Evolutionary conservation across 1,284 basidiomycete species (phyloP).

Genomic region (Ustilago curta): DNA sequence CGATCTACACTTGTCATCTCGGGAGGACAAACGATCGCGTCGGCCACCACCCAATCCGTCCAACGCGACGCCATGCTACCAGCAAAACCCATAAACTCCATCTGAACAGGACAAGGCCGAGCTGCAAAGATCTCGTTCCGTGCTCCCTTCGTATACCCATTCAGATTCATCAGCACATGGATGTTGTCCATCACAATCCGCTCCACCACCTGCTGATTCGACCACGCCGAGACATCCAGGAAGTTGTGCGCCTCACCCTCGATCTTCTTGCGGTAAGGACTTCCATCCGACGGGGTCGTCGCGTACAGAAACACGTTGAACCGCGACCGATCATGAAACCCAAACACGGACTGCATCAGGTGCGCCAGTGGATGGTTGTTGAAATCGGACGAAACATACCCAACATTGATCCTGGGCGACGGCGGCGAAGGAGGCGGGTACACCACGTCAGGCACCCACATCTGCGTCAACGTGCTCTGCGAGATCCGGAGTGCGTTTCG

Average conservation of each 20-base stretch:
- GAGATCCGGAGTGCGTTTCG: conserved; percentile 75
- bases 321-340: conserved; percentile 72
- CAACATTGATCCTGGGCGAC: conserved; percentile 73
- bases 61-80: conserved; percentile 75
- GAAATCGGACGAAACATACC: conserved; percentile 76
- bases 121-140: conserved; percentile 77
- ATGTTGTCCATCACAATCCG: conserved; percentile 73
- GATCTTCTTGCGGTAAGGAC: conserved; percentile 74
- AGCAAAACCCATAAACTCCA: conserved; percentile 73
- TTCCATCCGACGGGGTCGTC: conserved; percentile 74
- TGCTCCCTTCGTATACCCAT: conserved; percentile 78
- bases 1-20: conserved; percentile 71
- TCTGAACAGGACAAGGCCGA: conserved; percentile 75
- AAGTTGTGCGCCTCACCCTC: conserved; percentile 73
- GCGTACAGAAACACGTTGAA: conserved; percentile 75
- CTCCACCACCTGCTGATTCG: conserved; percentile 72
- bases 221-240: conserved; percentile 73
- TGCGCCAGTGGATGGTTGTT: conserved; percentile 77
- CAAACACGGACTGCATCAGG: conserved; percentile 76
- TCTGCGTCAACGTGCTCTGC: conserved; percentile 72
- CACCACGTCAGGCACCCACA: conserved; percentile 73
- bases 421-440: conserved; percentile 74
- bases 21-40: conserved; percentile 74
- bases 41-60: conserved; percentile 77
- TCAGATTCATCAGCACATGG: conserved; percentile 75